Evolutionary conservation across 257 asterid genomes (phyloP).

Genomic region (Thymus mandschuricus): DNA sequence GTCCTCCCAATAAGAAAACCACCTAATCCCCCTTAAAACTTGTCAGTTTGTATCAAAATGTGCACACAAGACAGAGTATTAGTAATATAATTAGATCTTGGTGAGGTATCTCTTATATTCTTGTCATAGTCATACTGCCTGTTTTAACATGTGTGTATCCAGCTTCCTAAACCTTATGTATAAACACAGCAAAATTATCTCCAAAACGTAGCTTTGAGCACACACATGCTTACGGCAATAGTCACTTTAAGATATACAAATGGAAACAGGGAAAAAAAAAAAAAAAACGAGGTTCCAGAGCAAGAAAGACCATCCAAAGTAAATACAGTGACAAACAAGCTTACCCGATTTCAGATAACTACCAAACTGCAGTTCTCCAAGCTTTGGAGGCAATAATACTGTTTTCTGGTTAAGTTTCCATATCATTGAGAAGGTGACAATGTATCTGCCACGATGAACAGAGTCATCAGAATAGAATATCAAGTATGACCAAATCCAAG

Average conservation of each 20-base stretch:
- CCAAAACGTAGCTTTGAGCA: too few species aligned
- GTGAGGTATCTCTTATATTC: too few species aligned
- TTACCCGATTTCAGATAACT: constrained; percentile 88
- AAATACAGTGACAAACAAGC: constrained; percentile 21
- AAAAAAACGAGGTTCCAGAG: neutral
- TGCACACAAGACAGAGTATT: too few species aligned
- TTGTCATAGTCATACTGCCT: too few species aligned
- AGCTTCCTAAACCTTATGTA: too few species aligned
- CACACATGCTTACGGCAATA: too few species aligned
- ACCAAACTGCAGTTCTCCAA: constrained; percentile 78
- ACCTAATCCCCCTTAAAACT: constrained; percentile 50
- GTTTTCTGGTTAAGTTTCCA: constrained; percentile 71
- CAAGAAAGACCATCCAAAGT: constrained; percentile 14
- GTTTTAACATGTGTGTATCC: too few species aligned
- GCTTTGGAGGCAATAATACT: constrained; percentile 76
- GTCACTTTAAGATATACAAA: too few species aligned
- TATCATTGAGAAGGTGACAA: constrained; percentile 69
- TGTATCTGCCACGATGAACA: constrained; percentile 57
- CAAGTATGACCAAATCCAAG: constrained; percentile 18
- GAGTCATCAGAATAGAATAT: constrained; percentile 19
- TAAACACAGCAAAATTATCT: too few species aligned
- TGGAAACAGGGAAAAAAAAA: too few species aligned
- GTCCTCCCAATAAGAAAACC: constrained; percentile 95
- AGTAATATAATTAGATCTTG: too few species aligned
- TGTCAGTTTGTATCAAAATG: neutral